Percentiles rank a stretch among this genome's conserved stretches.
Conservation (phyloP, 306 rosid species). For the Fragaria iinumae region DNA sequence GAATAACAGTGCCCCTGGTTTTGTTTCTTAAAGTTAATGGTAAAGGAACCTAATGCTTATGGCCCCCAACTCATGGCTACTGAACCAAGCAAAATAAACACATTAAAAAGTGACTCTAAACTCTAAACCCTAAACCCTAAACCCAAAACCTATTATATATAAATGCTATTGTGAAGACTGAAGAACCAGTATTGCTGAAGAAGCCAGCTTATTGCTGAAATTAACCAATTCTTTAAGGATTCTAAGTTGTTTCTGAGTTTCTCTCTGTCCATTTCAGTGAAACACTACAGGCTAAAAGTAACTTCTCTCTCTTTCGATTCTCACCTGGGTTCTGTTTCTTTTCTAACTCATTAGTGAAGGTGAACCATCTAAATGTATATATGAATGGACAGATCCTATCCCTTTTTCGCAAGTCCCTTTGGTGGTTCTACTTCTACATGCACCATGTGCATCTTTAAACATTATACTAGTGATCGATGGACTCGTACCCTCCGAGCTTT, state of each 20-base stretch:
- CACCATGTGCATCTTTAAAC: constrained; percentile 14
- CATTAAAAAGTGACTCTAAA: constrained; percentile 19
- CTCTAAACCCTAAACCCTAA: not conserved
- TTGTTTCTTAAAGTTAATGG: constrained; percentile 11
- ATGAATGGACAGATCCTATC: not conserved
- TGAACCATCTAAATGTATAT: constrained; percentile 20
- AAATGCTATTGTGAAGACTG: not conserved
- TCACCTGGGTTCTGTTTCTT: constrained; percentile 3
- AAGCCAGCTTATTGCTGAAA: constrained; percentile 11
- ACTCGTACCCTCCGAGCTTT: not conserved
- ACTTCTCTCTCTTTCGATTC: not conserved
- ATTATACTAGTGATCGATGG: not conserved
- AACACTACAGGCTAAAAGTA: constrained; percentile 22
- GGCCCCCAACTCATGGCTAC: constrained; percentile 37
- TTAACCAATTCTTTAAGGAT: constrained; percentile 12
- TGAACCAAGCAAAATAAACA: constrained; percentile 28
- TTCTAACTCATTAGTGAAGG: constrained; percentile 1
- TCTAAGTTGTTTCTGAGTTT: not conserved
- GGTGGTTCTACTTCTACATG: constrained; percentile 14
- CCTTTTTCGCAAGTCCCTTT: not conserved
- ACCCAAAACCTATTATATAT: not conserved
- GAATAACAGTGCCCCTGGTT: constrained; percentile 2
- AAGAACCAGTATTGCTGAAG: constrained; percentile 11
- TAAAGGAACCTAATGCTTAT: constrained; percentile 33
- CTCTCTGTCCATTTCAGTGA: constrained; percentile 8